Base-by-base conservation (phyloP, 2,329 filamentous ascomycete genomes). In the Orbilia ellipsospora region DNA sequence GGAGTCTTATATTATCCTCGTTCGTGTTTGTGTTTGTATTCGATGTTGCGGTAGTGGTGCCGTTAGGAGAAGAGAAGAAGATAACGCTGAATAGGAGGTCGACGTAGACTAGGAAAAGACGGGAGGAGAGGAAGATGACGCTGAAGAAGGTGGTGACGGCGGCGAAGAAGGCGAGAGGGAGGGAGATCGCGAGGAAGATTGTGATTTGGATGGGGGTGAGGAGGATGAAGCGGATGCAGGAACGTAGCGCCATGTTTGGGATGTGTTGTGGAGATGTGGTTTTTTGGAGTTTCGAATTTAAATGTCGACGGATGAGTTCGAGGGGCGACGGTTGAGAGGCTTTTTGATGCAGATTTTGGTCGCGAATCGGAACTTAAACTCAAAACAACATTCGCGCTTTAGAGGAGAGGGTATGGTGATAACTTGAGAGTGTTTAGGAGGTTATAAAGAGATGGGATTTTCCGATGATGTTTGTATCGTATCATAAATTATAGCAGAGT, bases 81-180 rank as follows among this genome's bases (percentile, higher is more conserved):
- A 75, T 31, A 36, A 75, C 72, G 44, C 42, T 60, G 45, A 68
- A 31, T 10, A 75, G 10, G 3, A 75, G 52, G 48, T 75, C 72
- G 64, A 75, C 59, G 64, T 75, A 75, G 57, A 75, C 72, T 64
- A 75, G 64, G 44, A 75, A 59, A 0, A 75, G 45, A 18, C 72
- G 64, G 10, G 72, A 75, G 12, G 72, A 75, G 59, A 75, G 72
- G 59, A 69, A 65, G 2, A 75, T 75, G 45, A 75, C 64, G 64
- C 64, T 69, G 72, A 75, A 64, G 54, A 75, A 75, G 13, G 72
- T 75, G n/a, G 72, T 75, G 4, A 64, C 8, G n/a, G 28, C 72
- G 36, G 72, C 72, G 45, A 75, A 64, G 57, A 69, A 8, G 36
- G 72, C 72, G 64, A 75, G 72, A 0, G 72, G 72, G 57, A 75